Base-by-base conservation (phyloP, 352 stramenopile species). In the Achlya hypogyna region DNA sequence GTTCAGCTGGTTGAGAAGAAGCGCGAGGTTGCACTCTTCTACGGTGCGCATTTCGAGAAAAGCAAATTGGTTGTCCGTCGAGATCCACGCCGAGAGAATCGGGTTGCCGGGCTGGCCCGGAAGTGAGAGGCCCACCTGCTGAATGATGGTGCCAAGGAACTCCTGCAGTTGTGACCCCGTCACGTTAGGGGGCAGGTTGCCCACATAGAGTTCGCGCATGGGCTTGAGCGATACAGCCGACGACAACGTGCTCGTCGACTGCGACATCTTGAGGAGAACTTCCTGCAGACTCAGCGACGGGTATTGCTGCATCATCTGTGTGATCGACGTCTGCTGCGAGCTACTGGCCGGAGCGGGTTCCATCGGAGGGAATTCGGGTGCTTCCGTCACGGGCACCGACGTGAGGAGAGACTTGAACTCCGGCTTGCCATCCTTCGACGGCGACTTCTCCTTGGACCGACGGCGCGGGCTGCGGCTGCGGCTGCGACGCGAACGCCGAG, bases 221-320 rank as follows among this genome's bases (percentile, higher is more conserved):
- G 86, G 86, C 63, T 95, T 95, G 71, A 88, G 77, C 6, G 82
- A 82, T 8, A 85, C 82, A 10, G 80, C 81, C 0, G 86, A 82
- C 0, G 83, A 81, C 75, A 92, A 78, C 31, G 82, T 84, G 51
- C 87, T 78, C 22, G 86, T 91, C 0, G 76, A 87, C 9, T 86
- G 82, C 40, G 92, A 84, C 86, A 95, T 93, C 71, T 95, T 95
- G 51, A 82, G 75, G 42, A 95, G 91, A 58, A 95, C 93, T 27
- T 95, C 86, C 63, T 95, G 86, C 0, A 95, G 75, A 76, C 86
- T 95, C 75, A 95, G 77, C 3, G 86, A 91, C 31, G 86, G 86
- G 65, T 93, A 89, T 64, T 95, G 86, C 22, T 87, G 81, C 86
- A 95, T 95, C n/a, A 95, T 73, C 73, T 93, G 84, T 34, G 84